Base-by-base conservation (phyloP, 129 eudicot genomes). In the Flaveria robusta region DNA sequence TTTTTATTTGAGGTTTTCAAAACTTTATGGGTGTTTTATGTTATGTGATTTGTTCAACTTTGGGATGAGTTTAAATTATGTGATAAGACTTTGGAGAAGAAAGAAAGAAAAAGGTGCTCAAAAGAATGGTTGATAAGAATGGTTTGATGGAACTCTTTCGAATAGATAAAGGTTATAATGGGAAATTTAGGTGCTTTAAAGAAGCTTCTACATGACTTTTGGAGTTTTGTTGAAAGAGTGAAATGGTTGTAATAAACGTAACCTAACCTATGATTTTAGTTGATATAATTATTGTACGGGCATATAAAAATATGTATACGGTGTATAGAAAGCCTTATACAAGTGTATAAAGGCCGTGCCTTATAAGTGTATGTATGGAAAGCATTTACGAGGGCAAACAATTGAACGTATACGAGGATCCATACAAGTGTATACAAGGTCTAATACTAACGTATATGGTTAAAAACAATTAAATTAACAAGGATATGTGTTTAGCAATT, bases 191-290 rank as follows among this genome's bases (percentile, higher is more conserved):
- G 54, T 55, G 2, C 15, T 31, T 66, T 80, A 22, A 49, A 29
- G 84, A 80, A 80, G 79, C 75, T 80, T 80, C 84, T 80, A 80
- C 26, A 43, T 51, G 78, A 59, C 78, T 74, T 74, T 31, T 31
- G 51, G 55, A 50, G 66, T 47, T 14, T 14, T 52, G 23, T 4
- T 2, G 1, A 51, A 50, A 14, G 18, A 50, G 8, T 50, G 18
- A 50, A 54, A 54, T 12, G 39, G 7, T 34, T 34, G 3, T 34
- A 5, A 34, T 34, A 5, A 34, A 34, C 7, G 7, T 34, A 34
- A 34, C 39, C 39, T 34, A 34, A 34, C 8, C 8, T 5, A 34
- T 34, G 39, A 34, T 34, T 34, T 34, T 34, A 34, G 39, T 5
- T 5, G 37, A 4, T 31, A 7, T 34, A 34, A 34, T 34, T 34